phyloP scores from a whole-genome alignment of 2,329 filamentous ascomycete species.

The Seiridium cupressi region DNA sequence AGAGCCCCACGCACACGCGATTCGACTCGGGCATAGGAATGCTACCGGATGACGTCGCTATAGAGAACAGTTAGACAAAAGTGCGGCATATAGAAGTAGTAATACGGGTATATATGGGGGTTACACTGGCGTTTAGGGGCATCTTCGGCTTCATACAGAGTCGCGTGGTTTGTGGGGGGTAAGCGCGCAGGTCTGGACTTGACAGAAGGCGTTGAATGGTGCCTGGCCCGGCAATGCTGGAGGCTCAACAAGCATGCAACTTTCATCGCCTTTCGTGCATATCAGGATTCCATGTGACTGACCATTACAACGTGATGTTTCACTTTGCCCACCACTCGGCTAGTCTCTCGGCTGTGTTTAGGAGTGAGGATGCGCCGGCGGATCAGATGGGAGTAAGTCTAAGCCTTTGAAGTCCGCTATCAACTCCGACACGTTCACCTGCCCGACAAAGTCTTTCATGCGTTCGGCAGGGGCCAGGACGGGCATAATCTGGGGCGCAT shows the following conservation, averaged over 20 bases:
- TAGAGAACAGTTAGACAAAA: not conserved
- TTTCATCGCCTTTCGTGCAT: too few species aligned
- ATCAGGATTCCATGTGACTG: too few species aligned
- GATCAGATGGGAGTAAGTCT: not conserved
- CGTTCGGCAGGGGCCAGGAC: not conserved
- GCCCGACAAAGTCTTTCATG: not conserved
- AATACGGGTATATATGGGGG: not conserved
- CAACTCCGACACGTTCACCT: slow-evolving; percentile 1
- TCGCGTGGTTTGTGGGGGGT: not conserved
- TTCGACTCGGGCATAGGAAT: slow-evolving; percentile 23
- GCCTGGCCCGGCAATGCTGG: too few species aligned
- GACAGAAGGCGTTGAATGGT: not conserved
- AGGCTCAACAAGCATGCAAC: too few species aligned
- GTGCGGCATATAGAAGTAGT: not conserved
- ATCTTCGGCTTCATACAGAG: not conserved
- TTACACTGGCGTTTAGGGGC: not conserved
- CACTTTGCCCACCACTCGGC: too few species aligned
- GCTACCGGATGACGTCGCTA: not conserved
- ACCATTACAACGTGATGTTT: too few species aligned
- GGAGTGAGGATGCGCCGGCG: too few species aligned
- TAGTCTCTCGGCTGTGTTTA: too few species aligned
- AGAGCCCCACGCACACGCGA: slow-evolving; percentile 21
- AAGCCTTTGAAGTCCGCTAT: not conserved
- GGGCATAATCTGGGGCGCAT: not conserved
- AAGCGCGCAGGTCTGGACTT: not conserved